phyloP scores from a whole-genome alignment of 23 red algal species.

The Gracilaria caudata region DNA sequence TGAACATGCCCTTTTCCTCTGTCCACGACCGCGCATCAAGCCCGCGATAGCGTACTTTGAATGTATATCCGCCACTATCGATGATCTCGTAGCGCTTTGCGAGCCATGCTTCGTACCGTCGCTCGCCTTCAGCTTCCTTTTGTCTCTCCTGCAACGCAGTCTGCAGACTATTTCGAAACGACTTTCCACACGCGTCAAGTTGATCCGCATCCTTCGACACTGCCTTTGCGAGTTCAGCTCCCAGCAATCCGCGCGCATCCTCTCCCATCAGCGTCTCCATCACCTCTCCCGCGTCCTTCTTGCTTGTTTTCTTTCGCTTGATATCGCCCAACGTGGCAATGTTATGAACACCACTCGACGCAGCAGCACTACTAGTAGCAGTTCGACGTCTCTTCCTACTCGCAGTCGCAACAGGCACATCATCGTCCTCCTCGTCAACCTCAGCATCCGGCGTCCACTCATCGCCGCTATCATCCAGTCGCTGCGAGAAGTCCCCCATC shows the following conservation, averaged over 20 bases:
- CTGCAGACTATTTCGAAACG: constrained; percentile 33
- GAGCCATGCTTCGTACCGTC: constrained; percentile 50
- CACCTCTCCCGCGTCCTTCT: constrained; percentile 25
- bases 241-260: constrained; percentile 26
- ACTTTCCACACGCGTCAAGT: constrained; percentile 30
- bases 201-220: neutral
- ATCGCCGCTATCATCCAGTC: neutral
- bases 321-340: neutral
- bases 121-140: constrained; percentile 53
- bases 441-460: constrained; percentile 26
- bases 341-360: neutral
- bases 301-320: constrained; percentile 5
- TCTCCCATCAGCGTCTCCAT: constrained; percentile 17
- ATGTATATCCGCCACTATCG: constrained; percentile 14
- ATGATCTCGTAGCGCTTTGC: constrained; percentile 38
- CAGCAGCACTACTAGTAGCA: neutral
- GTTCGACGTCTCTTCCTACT: constrained; percentile 5
- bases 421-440: constrained; percentile 1
- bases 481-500: neutral
- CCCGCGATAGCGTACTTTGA: constrained; percentile 31
- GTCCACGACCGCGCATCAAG: constrained; percentile 23
- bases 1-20: constrained; percentile 28
- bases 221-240: constrained; percentile 1
- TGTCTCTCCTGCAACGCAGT: constrained; percentile 32
- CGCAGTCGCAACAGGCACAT: neutral